phyloP scores from a whole-genome alignment of 176 grass and related monocot species.

The Alloteropsis semialata region DNA sequence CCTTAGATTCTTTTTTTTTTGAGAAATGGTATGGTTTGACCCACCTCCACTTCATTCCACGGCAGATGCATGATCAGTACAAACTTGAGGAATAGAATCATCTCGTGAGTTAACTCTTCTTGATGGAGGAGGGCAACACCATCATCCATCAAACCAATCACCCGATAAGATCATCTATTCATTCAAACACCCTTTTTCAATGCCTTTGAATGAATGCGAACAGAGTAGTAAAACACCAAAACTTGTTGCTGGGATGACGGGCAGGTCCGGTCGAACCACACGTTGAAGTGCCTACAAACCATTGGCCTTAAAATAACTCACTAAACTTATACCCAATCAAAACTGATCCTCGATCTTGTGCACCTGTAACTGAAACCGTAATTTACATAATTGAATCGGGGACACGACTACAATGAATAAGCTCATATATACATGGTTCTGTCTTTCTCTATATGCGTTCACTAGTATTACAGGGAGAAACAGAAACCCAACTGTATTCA shows the following conservation, averaged over 20 bases:
- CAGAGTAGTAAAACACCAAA: background rate
- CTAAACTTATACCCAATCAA: background rate
- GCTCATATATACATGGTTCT: conserved; percentile 31
- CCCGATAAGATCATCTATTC: background rate
- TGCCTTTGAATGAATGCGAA: background rate
- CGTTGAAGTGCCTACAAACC: background rate
- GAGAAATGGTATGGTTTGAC: background rate
- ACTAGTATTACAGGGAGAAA: background rate
- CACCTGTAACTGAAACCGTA: background rate
- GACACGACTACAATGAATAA: background rate
- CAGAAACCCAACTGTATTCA: conserved; percentile 2
- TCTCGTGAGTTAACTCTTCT: too few relatives aligned
- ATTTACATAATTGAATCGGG: conserved; percentile 1
- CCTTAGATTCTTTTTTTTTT: background rate
- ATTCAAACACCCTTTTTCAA: background rate
- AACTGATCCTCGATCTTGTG: background rate
- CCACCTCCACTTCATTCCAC: background rate
- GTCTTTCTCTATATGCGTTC: conserved; percentile 2
- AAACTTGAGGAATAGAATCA: too few relatives aligned
- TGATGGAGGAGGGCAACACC: too few relatives aligned
- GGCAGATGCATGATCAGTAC: too few relatives aligned
- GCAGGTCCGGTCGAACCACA: background rate
- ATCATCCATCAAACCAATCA: background rate
- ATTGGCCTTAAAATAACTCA: background rate
- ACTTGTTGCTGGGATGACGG: too few relatives aligned